phyloP scores from a whole-genome alignment of 169 alveolate species.

The Plasmodium billcollinsi region DNA sequence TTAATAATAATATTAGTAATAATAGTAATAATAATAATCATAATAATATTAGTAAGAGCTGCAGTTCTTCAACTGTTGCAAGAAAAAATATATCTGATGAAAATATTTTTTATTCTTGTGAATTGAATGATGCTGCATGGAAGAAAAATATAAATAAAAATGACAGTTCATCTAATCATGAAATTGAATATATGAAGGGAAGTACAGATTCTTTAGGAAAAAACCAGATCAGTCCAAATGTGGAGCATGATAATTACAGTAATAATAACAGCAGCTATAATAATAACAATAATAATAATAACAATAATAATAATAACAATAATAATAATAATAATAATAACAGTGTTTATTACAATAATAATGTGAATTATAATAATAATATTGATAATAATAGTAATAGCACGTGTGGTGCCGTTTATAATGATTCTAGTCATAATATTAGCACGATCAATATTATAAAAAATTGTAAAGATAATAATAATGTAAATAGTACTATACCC shows the following conservation, averaged over 20 bases:
- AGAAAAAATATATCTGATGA: conserved; percentile 24
- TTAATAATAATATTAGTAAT: background rate
- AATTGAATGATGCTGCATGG: conserved; percentile 21
- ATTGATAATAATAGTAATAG: background rate
- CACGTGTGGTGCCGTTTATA: background rate
- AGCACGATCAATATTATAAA: background rate
- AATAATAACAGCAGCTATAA: background rate
- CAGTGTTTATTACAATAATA: too few relatives aligned
- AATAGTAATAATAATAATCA: background rate
- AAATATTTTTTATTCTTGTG: conserved; percentile 21
- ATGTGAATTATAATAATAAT: background rate
- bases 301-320: background rate
- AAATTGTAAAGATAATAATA: background rate
- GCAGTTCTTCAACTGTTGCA: background rate
- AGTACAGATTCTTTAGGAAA: conserved; percentile 4
- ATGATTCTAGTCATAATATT: background rate
- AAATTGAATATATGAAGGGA: conserved; percentile 8
- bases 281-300: background rate
- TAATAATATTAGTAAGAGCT: conserved; percentile 10
- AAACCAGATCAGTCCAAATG: background rate
- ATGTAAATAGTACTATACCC: background rate
- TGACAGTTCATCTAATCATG: conserved; percentile 13
- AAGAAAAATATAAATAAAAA: background rate
- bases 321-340: too few relatives aligned
- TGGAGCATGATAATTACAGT: background rate